Base-by-base conservation (phyloP, 2,329 filamentous ascomycete species). In the Sarocladiaceae sp. region DNA sequence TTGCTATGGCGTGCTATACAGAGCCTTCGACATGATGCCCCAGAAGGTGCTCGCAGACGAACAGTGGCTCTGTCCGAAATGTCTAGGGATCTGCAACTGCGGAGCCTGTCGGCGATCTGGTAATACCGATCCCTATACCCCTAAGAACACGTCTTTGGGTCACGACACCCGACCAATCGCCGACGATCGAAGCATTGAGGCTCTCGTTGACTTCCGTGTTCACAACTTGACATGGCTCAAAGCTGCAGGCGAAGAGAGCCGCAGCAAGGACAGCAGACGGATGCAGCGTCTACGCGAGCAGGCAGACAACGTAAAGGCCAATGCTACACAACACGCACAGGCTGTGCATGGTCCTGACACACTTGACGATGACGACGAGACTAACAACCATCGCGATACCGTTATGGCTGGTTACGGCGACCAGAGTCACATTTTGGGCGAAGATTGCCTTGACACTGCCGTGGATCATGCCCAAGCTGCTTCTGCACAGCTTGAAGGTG, bases 1-100 rank as follows among this genome's bases (percentile, higher is more conserved):
- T 65, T 97, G 94, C 66, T 99, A 95, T 63, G 93, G 93, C n/a
- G 87, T 87, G 15, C 76, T 99, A 2, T 97, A 91, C 70, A 80
- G 94, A 52, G 92, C 90, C 1, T 96, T 96, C 62, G 93, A 97
- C 65, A 82, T 91, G 65, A 87, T 90, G 80, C 94, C 94, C 0
- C 83, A 93, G 60, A 76, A 83, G 18, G 82, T 92, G 1, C 86
- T 97, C 79, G 85, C 95, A 63, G 79, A 89, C 57, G 81, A 85
- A 57, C 76, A 84, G 46, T 99, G 94, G 93, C 81, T 87, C 61
- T 99, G 94, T 58, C 94, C 94, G 0, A 90, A 86, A 62, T 99
- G 94, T 65, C 75, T 81, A 20, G 84, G 85, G 17, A 89, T 93
- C 33, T 99, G 94, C 74, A 95, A 92, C 57, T 97, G 92, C 61